Base-by-base conservation (phyloP, 164 flowering plant genomes). In the Aristolochia contorta region DNA sequence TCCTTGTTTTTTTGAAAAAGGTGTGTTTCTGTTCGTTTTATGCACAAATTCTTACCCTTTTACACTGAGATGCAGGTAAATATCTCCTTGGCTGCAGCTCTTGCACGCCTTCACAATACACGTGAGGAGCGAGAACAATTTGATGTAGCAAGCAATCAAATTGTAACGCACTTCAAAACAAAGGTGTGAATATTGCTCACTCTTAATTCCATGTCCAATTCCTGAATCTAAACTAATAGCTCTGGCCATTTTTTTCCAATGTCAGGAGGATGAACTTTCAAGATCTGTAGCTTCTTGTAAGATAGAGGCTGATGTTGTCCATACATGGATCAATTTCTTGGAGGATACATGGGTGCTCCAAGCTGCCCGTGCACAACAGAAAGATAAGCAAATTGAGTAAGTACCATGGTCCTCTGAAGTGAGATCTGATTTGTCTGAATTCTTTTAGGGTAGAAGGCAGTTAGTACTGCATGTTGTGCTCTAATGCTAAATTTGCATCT, bases 321-420 rank as follows among this genome's bases (percentile, higher is more conserved):
- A 61, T 47, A 85, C 94, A 37, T 94, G 99, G 99, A 82, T 86
- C 64, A 88, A 90, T 71, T 94, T 94, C 77, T 75, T 94, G 69
- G 96, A 90, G 69, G 96, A 94, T 72, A 83, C 95, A 16, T 90
- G 99, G 99, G 78, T 65, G 70, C 83, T 90, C 63, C 99, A 84
- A 63, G 75, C 78, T 57, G 73, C 81, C 10, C 74, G 76, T 63
- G 57, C 75, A 20, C 92, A 91, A 64, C 72, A 69, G n/a, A 86
- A 79, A 68, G 90, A 84, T 63, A 86, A 83, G 68, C 80, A 81
- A 65, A 73, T 77, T 72, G 79, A 66, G 99, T 93, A 80, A 49
- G 83, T 22, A 22, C 43, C 9, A 37, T 8, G 10, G 43, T 37
- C 12, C 43, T 37, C 12, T 4, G 12, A 37, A 10, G 43, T 37